Base-by-base conservation (phyloP, 1,139 yeast species). In the Saccharomyces pastorianus region DNA sequence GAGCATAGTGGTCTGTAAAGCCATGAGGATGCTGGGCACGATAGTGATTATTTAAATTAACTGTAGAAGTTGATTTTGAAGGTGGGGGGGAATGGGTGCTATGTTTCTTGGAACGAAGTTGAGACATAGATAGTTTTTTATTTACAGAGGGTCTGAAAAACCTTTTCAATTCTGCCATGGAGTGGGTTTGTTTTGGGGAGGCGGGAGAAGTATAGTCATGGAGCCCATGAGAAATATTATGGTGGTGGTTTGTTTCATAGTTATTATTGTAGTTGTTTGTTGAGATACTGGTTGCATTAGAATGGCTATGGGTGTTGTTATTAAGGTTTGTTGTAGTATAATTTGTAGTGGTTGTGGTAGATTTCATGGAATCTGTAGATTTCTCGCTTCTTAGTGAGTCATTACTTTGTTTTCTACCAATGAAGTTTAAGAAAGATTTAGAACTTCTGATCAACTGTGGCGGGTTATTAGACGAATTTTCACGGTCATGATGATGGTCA, bases 121-220 rank as follows among this genome's bases (percentile, higher is more conserved):
- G 55, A 4, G 58, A 53, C 50, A 56, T 55, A 14, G 59, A 50
- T 25, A 53, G 56, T 48, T 59, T 64, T 53, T 59, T 58, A 49
- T 59, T 59, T 49, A 59, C 50, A 2, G 60, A 55, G 2, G 75
- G 71, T 53, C 75, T 69, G 58, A 86, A 86, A 66, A 86, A 85
- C 56, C 91, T 72, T 66, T 86, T 84, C 68, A 86, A 72, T 67
- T 85, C 89, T 34, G 87, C 85, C 89, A 85, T 85, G 7, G 90
- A 83, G 59, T 84, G 83, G 62, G 64, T 65, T 46, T 59, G 64
- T 51, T 65, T 65, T 6, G 67, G 67, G 6, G 67, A 59, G 14
- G 63, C 50, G 7, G 56, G 53, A 31, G 54, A 44, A 13, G 47
- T 50, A 11, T 47, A 51, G 46, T 50, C 48, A 17, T 34, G 28